A percentile compares a stretch with the other conserved stretches of the same genome.
Conservation (phyloP, 176 grass and related monocot species). For the Eleusine indica region DNA sequence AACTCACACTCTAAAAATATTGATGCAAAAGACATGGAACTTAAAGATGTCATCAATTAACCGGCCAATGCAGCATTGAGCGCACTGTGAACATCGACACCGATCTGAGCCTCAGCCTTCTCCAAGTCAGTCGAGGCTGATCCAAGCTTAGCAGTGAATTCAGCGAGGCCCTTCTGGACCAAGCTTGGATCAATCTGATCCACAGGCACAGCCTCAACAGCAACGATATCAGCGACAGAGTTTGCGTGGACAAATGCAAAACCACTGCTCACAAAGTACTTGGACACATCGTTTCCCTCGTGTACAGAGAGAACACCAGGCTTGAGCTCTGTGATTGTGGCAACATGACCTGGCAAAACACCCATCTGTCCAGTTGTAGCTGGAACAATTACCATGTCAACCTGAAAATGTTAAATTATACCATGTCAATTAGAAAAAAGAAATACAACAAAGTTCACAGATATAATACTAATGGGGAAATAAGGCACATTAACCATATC, state of each 20-base stretch:
- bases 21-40: slow-evolving; percentile 50
- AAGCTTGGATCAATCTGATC: slow-evolving; percentile 70
- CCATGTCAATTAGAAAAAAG: not conserved
- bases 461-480: not conserved
- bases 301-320: slow-evolving; percentile 94
- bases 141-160: slow-evolving; percentile 90
- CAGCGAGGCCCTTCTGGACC: slow-evolving; percentile 85
- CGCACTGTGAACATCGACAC: slow-evolving; percentile 95
- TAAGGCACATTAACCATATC: not conserved
- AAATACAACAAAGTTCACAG: not conserved
- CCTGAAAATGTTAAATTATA: slow-evolving; percentile 44
- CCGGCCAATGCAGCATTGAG: slow-evolving; percentile 84
- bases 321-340: slow-evolving; percentile 90
- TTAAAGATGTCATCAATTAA: slow-evolving; percentile 41
- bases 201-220: slow-evolving; percentile 86
- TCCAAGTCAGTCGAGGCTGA: slow-evolving; percentile 81
- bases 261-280: slow-evolving; percentile 98
- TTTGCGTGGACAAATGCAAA: slow-evolving; percentile 98
- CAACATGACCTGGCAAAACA: slow-evolving; percentile 94
- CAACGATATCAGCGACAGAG: slow-evolving; percentile 91
- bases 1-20: slow-evolving; percentile 59
- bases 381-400: slow-evolving; percentile 97
- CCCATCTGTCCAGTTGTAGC: slow-evolving; percentile 97
- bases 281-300: slow-evolving; percentile 79
- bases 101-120: slow-evolving; percentile 98